Percentiles rank a stretch among this genome's conserved stretches.
Conservation (phyloP, 1,284 basidiomycete genomes). For the Rhodotorula sp. region DNA sequence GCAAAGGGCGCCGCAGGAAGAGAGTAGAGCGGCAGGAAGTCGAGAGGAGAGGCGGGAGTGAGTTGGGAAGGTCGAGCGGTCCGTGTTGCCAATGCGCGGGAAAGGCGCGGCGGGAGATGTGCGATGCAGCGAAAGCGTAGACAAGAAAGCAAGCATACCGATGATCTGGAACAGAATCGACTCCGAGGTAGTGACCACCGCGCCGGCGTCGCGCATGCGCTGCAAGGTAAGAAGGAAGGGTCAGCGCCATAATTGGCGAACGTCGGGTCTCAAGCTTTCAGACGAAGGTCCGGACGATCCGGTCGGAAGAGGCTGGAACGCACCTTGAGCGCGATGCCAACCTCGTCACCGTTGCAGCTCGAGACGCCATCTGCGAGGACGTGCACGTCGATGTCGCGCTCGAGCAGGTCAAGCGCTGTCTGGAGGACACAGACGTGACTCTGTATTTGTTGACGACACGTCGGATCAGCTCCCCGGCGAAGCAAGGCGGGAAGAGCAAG, state of each 20-base stretch:
- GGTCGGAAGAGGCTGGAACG: neutral
- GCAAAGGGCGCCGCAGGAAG: no score
- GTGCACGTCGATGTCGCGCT: slow-evolving; percentile 60
- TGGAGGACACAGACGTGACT: slow-evolving; percentile 77
- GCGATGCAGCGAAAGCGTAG: no score
- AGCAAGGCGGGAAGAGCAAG: neutral
- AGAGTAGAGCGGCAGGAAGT: slow-evolving; percentile 7
- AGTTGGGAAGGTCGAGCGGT: neutral
- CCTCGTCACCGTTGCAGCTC: slow-evolving; percentile 65
- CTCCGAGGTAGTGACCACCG: slow-evolving; percentile 76
- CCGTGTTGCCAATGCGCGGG: neutral
- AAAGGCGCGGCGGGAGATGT: neutral
- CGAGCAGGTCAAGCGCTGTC: slow-evolving; percentile 55
- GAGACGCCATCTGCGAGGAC: slow-evolving; percentile 83
- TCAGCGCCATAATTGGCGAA: slow-evolving; percentile 47
- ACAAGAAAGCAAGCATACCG: slow-evolving; percentile 51
- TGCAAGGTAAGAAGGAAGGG: slow-evolving; percentile 46
- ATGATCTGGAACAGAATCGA: slow-evolving; percentile 76
- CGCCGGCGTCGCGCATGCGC: slow-evolving; percentile 71
- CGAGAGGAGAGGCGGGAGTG: neutral
- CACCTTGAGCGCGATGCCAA: slow-evolving; percentile 54
- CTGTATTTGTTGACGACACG: slow-evolving; percentile 52
- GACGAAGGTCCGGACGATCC: no score
- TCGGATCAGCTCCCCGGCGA: neutral
- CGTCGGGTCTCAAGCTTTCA: no score